phyloP scores from a whole-genome alignment of 805 yeast species.

The Clavispora carvajalis region DNA sequence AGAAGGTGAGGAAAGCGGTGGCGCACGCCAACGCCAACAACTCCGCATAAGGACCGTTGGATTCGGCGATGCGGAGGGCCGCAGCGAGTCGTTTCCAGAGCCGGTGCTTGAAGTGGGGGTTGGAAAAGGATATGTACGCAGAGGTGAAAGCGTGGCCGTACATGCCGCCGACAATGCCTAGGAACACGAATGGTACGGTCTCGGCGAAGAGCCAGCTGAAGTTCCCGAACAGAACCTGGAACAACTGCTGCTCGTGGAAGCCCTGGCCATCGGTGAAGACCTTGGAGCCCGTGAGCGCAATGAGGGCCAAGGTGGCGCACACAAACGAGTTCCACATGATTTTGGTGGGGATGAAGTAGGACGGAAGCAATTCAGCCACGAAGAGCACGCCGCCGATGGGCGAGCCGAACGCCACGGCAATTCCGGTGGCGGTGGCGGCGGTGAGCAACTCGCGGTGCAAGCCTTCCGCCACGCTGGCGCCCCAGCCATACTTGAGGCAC shows the following conservation, averaged over 20 bases:
- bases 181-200: constrained; percentile 60
- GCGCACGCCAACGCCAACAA: constrained; percentile 42
- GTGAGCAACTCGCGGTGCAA: constrained; percentile 58
- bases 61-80: constrained; percentile 11
- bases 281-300: constrained; percentile 43
- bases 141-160: constrained; percentile 52
- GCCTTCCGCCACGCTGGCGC: constrained; percentile 45
- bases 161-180: constrained; percentile 68
- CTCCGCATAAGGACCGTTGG: constrained; percentile 39
- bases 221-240: constrained; percentile 63
- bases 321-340: constrained; percentile 83
- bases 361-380: constrained; percentile 62
- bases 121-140: constrained; percentile 35
- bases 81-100: constrained; percentile 11
- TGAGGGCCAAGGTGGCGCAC: constrained; percentile 68
- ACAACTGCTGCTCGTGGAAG: constrained; percentile 43
- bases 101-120: constrained; percentile 28
- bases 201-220: constrained; percentile 71
- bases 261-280: constrained; percentile 36
- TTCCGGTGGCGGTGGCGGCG: constrained; percentile 81
- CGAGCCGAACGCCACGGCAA: constrained; percentile 78
- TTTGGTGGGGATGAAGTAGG: constrained; percentile 56
- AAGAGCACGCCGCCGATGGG: constrained; percentile 87
- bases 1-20: constrained; percentile 54
- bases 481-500: constrained; percentile 28